Base-by-base conservation (phyloP, 1,139 yeast species). In the Geotrichum siamense region DNA sequence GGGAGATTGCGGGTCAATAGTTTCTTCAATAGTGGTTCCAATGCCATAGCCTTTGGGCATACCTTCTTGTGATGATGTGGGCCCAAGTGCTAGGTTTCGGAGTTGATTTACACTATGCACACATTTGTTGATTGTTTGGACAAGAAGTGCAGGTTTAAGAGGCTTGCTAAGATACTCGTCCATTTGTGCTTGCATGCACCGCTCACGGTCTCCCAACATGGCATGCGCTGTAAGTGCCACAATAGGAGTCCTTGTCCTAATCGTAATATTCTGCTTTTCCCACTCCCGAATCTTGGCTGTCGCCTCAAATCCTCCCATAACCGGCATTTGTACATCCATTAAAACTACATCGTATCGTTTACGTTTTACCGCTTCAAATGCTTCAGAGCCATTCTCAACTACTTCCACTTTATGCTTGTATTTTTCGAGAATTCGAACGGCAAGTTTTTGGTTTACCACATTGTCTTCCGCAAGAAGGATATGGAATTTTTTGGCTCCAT, bases 251-350 rank as follows among this genome's bases (percentile, higher is more conserved):
- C 94, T 71, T 50, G 84, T 85, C 26, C 74, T 68, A 29, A 80
- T 79, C n/a, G 85, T 85, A 50, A 80, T 78, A 41, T 79, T 72
- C 62, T 81, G 84, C 67, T 74, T 78, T 64, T 85, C 95, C 93
- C 93, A 84, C 60, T 82, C 89, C 55, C 94, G 70, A 45, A 85
- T 85, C 61, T 78, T 76, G 47, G 82, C 85, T 1, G 94, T 84
- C 2, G 94, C 94, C 59, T 85, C 94, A 60, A 85, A 85, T 0
- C 95, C 95, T 37, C 94, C 94, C 93, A 85, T 84, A 6, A 84
- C 86, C 5, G 95, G 95, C 95, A 85, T 85, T 63, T 85, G 94
- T 34, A 85, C 94, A 67, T 85, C 95, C 95, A 85, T 85, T 53
- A 85, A 72, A 13, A 85, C 85, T 41, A 82, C 91, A 58, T 85